phyloP scores from a whole-genome alignment of 225 moss, liverwort and hornwort species.

The Marchantia paleacea region DNA sequence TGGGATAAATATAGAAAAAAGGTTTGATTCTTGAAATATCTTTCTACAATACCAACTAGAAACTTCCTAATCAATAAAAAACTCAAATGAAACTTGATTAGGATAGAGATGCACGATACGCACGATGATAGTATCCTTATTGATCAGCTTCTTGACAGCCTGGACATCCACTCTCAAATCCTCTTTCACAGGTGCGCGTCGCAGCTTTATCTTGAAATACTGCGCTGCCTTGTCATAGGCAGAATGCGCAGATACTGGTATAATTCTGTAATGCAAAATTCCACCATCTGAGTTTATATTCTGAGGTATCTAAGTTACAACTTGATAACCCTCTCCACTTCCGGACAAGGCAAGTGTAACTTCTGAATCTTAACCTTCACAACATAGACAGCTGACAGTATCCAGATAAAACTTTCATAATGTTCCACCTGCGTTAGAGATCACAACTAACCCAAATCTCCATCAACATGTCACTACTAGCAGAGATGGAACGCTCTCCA shows the following conservation, averaged over 20 bases:
- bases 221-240: constrained; percentile 98
- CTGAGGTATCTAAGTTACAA: background rate
- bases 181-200: constrained; percentile 71
- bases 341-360: background rate
- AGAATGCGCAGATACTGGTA: constrained; percentile 90
- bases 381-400: background rate
- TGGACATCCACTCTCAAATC: constrained; percentile 70
- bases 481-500: background rate
- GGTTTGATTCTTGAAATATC: background rate
- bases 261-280: constrained; percentile 45
- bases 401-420: no score
- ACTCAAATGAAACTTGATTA: background rate
- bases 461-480: background rate
- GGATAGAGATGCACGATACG: background rate
- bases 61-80: background rate
- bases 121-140: constrained; percentile 84
- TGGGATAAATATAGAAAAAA: no score
- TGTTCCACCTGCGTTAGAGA: no score
- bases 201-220: constrained; percentile 83
- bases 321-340: background rate
- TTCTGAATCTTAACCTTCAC: background rate
- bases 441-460: background rate
- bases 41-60: background rate
- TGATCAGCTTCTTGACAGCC: constrained; percentile 76
- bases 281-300: background rate